Base-by-base conservation (phyloP, 306 rosid genomes). In the Lathyrus sativus region DNA sequence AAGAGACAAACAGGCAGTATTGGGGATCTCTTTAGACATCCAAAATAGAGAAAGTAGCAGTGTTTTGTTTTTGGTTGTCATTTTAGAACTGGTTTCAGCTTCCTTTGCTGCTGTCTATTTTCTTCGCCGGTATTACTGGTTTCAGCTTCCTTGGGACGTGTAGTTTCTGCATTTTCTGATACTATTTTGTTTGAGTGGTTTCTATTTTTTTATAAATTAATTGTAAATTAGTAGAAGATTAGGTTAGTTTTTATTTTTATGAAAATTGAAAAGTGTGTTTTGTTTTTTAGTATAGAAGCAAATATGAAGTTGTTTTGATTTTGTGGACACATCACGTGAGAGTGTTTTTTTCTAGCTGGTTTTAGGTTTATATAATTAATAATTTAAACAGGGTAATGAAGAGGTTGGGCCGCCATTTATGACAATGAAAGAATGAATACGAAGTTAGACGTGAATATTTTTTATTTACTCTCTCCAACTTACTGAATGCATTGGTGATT, bases 91-190 rank as follows among this genome's bases (percentile, higher is more conserved):
- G n/a, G n/a, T n/a, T n/a, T n/a, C n/a, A n/a, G n/a, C n/a, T n/a
- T n/a, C n/a, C n/a, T n/a, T n/a, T n/a, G n/a, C n/a, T n/a, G n/a
- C n/a, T 87, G 6, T 80, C 90, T 48, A 67, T 78, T 18, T 87
- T 89, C 53, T 74, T 87, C 3, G 35, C 86, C 4, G 54, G 59
- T 0, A 88, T 75, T 77, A 85, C 88, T 4, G 93, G 90, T 44
- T 87, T 83, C 70, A 83, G 93, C 24, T 37, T 87, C 28, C 74
- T 85, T 7, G 90, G 83, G 6, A 26, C 3, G 28, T 2, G 3
- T 26, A 54, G 54, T 5, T 48, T 48, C 22, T 53, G 9, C 12
- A 10, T 51, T 61, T 38, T 61, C 15, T 15, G 48, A 9, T 37
- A 60, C 19, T 37, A 18, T 61, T 5, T 61, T 4, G 29, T 61